These are phyloP conservation scores for Apophysomyces ossiformis DNA, from an alignment of 371 early-diverging fungal species.

Conservation along the genomic window DNA sequence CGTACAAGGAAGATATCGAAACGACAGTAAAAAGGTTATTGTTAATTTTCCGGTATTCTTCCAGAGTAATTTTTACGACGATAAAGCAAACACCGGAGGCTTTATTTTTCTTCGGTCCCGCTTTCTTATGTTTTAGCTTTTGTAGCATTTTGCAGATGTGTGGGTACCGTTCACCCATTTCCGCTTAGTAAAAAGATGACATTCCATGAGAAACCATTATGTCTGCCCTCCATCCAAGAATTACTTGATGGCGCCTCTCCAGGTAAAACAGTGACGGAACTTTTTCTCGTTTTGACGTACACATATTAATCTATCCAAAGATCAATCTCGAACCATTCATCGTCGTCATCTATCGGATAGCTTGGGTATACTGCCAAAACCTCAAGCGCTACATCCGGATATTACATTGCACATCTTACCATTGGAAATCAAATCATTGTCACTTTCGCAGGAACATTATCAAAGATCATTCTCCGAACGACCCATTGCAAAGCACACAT, in stretches of 20 bases:
- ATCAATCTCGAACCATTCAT: constrained; percentile 1
- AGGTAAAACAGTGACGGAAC: not conserved
- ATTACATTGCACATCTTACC: constrained; percentile 1
- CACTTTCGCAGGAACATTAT: not conserved
- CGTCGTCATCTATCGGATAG: constrained; percentile 6
- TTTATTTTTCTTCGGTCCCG: not conserved
- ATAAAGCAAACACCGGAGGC: not conserved
- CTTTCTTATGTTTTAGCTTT: not conserved
- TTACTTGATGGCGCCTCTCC: not conserved
- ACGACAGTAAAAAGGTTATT: no score
- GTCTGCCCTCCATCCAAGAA: not conserved
- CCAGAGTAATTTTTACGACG: constrained; percentile 1
- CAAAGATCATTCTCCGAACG: not conserved
- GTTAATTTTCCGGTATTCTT: not conserved
- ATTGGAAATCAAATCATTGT: constrained; percentile 1
- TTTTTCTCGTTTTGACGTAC: not conserved
- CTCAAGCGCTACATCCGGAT: not conserved
- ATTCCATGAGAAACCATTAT: not conserved
- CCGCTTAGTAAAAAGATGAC: not conserved
- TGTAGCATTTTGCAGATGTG: not conserved
- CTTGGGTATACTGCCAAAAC: not conserved
- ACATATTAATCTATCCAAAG: not conserved
- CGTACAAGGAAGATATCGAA: no score
- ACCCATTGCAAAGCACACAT: not conserved
- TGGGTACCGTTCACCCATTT: not conserved